Percentiles rank a stretch among this genome's conserved stretches.
These are phyloP conservation scores for sweet orange (Citrus sinensis) DNA, from an alignment of 345 rosid species.

Conservation along the genomic window DNA sequence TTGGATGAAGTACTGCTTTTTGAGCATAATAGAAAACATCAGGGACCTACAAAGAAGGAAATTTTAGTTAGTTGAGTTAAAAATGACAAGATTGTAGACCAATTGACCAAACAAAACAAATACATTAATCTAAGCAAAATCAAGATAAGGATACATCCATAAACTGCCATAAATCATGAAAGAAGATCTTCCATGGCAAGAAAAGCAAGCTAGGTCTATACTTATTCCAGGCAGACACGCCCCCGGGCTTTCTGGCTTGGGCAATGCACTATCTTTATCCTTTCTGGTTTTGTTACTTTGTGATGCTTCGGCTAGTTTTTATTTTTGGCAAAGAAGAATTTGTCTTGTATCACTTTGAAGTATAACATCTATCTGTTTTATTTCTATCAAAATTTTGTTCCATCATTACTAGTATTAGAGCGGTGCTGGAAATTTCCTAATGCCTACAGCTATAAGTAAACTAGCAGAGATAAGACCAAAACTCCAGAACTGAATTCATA, in stretches of 20 bases:
- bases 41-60: constrained; percentile 52
- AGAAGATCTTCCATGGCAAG: not conserved
- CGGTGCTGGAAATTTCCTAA: not conserved
- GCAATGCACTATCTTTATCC: not conserved
- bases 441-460: not conserved
- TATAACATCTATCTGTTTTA: not conserved
- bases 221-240: not conserved
- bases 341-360: not conserved
- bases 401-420: not conserved
- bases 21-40: constrained; percentile 81
- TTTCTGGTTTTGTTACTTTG: not conserved
- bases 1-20: constrained; percentile 84
- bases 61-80: not conserved
- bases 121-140: not conserved
- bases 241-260: not conserved
- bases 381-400: not conserved
- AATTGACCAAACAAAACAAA: not conserved
- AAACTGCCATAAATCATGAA: not conserved
- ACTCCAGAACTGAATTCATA: not conserved
- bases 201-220: not conserved
- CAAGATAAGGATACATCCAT: not conserved
- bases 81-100: not conserved
- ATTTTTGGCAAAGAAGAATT: not conserved
- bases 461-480: not conserved
- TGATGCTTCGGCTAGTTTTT: not conserved